A percentile compares a stretch with the other conserved stretches of the same genome.
Evolutionary conservation across 208 protist genomes (phyloP).

Genomic region (Leishmania guyanensis): DNA sequence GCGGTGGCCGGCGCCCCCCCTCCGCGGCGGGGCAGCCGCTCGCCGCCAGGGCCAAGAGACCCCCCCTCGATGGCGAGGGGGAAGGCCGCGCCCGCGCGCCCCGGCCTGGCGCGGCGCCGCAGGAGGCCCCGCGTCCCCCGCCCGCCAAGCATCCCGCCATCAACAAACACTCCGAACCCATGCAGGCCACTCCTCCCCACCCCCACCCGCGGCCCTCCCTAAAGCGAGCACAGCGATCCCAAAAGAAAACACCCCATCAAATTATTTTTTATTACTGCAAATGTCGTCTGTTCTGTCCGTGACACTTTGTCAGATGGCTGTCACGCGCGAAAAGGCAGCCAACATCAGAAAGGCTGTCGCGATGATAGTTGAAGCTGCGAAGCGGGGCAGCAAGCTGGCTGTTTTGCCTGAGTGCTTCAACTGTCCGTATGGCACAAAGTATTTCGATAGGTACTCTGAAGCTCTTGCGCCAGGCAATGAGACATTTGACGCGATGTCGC

Average conservation of each 20-base stretch:
- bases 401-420: slow-evolving; percentile 96
- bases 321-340: slow-evolving; percentile 62
- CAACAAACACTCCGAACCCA: not conserved
- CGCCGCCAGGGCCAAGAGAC: too few relatives aligned
- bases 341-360: slow-evolving; percentile 85
- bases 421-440: slow-evolving; percentile 94
- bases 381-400: slow-evolving; percentile 83
- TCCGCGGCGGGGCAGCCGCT: too few relatives aligned
- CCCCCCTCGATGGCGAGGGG: too few relatives aligned
- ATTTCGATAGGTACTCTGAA: slow-evolving; percentile 96
- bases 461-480: slow-evolving; percentile 55
- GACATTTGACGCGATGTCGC: slow-evolving; percentile 79
- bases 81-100: not conserved
- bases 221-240: not conserved
- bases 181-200: fast-evolving
- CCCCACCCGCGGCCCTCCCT: not conserved
- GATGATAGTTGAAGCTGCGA: slow-evolving; percentile 76
- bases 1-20: too few relatives aligned
- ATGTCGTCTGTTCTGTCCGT: slow-evolving; percentile 63
- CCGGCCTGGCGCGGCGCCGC: not conserved
- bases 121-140: not conserved
- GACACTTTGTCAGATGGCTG: slow-evolving; percentile 90
- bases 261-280: not conserved
- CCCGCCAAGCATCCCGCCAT: not conserved
- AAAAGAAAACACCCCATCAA: not conserved